Evolutionary conservation across 1,139 yeast species (phyloP).

Genomic region (Blastobotrys raffinosifermentans): DNA sequence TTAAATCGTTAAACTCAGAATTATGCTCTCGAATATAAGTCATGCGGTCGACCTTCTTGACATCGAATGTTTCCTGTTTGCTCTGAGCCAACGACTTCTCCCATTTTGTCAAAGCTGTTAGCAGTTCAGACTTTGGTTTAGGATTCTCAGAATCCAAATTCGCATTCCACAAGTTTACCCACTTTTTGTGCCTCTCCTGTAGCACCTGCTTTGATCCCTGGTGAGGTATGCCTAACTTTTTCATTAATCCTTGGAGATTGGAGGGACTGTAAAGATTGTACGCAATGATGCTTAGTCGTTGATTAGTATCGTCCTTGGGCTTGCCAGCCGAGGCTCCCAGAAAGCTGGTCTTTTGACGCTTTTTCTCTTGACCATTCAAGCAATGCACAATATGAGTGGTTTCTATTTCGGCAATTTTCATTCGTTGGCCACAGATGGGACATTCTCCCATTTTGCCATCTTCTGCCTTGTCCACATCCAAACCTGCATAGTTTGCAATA

Average conservation of each 20-base stretch:
- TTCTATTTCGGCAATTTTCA: slow-evolving; percentile 57
- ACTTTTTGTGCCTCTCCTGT: slow-evolving; percentile 71
- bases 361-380: slow-evolving; percentile 25
- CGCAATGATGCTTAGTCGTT: slow-evolving; percentile 10
- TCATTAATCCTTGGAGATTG: slow-evolving; percentile 56
- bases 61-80: slow-evolving; percentile 9
- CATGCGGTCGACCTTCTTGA: slow-evolving; percentile 37
- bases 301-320: slow-evolving; percentile 8
- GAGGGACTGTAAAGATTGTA: slow-evolving; percentile 33
- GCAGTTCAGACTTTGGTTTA: slow-evolving; percentile 47
- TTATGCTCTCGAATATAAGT: slow-evolving; percentile 49
- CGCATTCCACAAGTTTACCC: slow-evolving; percentile 74
- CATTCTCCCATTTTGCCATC: slow-evolving; percentile 36
- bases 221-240: slow-evolving; percentile 50
- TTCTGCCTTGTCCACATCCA: slow-evolving; percentile 6
- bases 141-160: slow-evolving; percentile 76
- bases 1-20: slow-evolving; percentile 48
- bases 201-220: slow-evolving; percentile 59
- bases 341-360: slow-evolving; percentile 35
- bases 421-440: slow-evolving; percentile 59
- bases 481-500: not conserved
- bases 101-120: slow-evolving; percentile 61
- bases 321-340: not conserved
- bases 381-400: slow-evolving; percentile 68
- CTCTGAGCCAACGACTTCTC: slow-evolving; percentile 35